These are phyloP conservation scores for Syncephalastrum sp. DNA, from an alignment of 371 early-diverging fungal species.

Conservation along the genomic window DNA sequence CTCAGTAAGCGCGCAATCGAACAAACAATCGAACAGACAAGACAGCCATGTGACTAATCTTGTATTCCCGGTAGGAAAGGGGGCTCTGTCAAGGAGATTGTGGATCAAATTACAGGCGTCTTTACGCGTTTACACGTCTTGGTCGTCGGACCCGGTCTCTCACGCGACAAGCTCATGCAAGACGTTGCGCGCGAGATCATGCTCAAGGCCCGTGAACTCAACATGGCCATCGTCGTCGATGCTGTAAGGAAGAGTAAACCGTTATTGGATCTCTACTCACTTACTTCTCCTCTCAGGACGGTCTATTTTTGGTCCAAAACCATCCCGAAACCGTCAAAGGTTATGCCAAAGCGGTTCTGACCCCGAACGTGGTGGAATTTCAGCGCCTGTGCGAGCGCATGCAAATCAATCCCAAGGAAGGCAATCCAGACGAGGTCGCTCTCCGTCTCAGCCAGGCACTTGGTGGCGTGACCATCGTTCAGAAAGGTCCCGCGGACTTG, in stretches of 20 bases:
- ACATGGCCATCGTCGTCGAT: conserved; percentile 86
- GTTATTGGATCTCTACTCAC: background rate
- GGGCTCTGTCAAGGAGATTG: conserved; percentile 36
- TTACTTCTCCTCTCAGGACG: conserved; percentile 59
- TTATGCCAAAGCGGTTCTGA: conserved; percentile 79
- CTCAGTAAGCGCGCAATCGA: conserved; percentile 20
- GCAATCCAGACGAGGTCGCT: conserved; percentile 38
- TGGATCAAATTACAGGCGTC: conserved; percentile 43
- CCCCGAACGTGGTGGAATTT: conserved; percentile 93
- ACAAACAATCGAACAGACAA: background rate
- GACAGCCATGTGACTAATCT: background rate
- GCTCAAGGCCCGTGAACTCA: conserved; percentile 52
- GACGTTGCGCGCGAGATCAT: conserved; percentile 63
- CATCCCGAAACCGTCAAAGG: conserved; percentile 70
- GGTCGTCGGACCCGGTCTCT: conserved; percentile 91
- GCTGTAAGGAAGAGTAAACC: conserved; percentile 59
- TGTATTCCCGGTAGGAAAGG: conserved; percentile 20
- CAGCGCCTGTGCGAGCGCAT: conserved; percentile 70
- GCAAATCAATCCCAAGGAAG: conserved; percentile 48
- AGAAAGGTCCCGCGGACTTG: conserved; percentile 83
- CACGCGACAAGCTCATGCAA: conserved; percentile 71
- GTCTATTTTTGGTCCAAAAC: conserved; percentile 72
- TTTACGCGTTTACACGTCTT: conserved; percentile 81
- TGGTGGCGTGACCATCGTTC: conserved; percentile 76
- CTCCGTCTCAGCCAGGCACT: conserved; percentile 50